Percentiles rank a stretch among this genome's conserved stretches.
These are phyloP conservation scores for Hypoxylon cercidicola DNA, from an alignment of 495 filamentous ascomycete genomes.

Conservation along the genomic window DNA sequence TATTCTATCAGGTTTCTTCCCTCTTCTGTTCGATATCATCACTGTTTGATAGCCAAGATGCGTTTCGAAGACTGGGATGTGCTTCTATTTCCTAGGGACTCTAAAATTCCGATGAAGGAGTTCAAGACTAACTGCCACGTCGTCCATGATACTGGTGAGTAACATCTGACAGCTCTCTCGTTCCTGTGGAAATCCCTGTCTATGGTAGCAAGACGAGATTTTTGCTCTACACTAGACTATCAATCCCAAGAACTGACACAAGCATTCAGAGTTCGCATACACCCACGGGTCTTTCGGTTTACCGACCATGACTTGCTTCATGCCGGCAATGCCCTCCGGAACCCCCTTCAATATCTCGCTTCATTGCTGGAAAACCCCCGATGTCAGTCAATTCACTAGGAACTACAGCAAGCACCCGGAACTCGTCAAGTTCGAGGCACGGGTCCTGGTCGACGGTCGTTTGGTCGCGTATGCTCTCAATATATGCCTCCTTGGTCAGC, in stretches of 20 bases:
- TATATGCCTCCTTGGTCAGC: background rate
- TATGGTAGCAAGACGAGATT: background rate
- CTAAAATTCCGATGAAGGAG: constrained; percentile 78
- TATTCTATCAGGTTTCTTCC: constrained; percentile 36
- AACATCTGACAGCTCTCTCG: background rate
- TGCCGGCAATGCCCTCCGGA: constrained; percentile 71
- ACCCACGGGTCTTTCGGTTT: constrained; percentile 58
- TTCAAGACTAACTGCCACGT: constrained; percentile 87
- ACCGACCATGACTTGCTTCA: constrained; percentile 80
- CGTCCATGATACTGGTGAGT: constrained; percentile 70
- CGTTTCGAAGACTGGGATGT: constrained; percentile 89
- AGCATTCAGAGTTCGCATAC: constrained; percentile 51
- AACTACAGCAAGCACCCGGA: constrained; percentile 70
- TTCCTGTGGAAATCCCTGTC: background rate
- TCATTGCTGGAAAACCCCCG: constrained; percentile 80
- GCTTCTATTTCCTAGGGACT: constrained; percentile 75
- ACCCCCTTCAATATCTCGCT: constrained; percentile 79
- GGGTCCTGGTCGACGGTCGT: constrained; percentile 76
- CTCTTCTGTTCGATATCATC: constrained; percentile 38
- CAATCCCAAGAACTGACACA: background rate
- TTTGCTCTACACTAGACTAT: background rate
- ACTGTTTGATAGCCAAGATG: constrained; percentile 61
- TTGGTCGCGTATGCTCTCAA: constrained; percentile 66
- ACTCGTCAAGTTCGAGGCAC: constrained; percentile 71
- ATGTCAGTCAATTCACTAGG: constrained; percentile 68